Conservation (phyloP, 164 flowering plant species). For the Houttuynia cordata region DNA sequence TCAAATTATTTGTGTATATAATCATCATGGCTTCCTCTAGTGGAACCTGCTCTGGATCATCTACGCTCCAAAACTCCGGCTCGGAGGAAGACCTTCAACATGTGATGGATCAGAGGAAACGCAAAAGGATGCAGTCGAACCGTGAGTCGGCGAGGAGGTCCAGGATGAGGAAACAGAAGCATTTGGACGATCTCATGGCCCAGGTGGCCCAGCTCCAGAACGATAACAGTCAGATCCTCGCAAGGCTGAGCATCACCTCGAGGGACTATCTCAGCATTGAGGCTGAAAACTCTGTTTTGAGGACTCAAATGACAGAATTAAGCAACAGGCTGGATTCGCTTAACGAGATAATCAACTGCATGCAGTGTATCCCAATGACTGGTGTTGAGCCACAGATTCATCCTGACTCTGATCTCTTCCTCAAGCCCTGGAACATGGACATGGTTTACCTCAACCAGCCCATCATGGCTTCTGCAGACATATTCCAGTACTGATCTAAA, state of each 20-base stretch:
- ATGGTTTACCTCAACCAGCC: constrained; percentile 3
- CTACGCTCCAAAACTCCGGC: constrained; percentile 17
- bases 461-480: constrained; percentile 10
- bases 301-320: constrained; percentile 60
- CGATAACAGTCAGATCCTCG: constrained; percentile 43
- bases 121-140: constrained; percentile 77
- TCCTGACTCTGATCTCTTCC: constrained; percentile 8
- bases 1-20: not conserved
- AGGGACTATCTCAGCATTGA: constrained; percentile 44
- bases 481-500: constrained; percentile 3
- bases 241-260: constrained; percentile 32
- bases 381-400: constrained; percentile 3
- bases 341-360: constrained; percentile 39
- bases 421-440: constrained; percentile 25
- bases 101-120: constrained; percentile 50
- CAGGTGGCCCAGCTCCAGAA: constrained; percentile 40
- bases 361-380: constrained; percentile 5
- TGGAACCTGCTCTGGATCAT: constrained; percentile 37
- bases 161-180: constrained; percentile 76
- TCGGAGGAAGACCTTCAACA: constrained; percentile 37
- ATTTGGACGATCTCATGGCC: constrained; percentile 56
- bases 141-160: constrained; percentile 91
- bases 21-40: constrained; percentile 36
- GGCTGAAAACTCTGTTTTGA: constrained; percentile 52
- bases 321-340: constrained; percentile 53